Evolutionary conservation across 2,329 filamentous ascomycete species (phyloP), one percentile per base, ranked within the genome.

Genomic region (Penicillium palitans): DNA sequence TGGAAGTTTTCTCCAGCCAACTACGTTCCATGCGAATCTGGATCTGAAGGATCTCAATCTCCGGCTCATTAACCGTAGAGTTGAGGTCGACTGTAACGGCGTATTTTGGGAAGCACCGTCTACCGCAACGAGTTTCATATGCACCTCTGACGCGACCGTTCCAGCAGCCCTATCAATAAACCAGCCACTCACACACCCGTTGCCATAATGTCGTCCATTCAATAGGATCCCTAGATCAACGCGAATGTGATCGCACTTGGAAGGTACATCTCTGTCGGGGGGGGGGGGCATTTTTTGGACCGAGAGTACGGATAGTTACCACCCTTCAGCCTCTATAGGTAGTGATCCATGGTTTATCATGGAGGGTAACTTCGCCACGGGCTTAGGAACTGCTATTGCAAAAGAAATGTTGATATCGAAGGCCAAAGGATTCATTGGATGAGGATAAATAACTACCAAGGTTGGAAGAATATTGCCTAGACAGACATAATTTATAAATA

Each of bases 101-200:
- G 60, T 82, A 82, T 47, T 78, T 0, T 60, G 60, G 1, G 65
- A 66, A 13, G 79, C 80, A 5, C 79, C 79, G 6, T 75, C 66
- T 1, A 77, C 19, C 0, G 76, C 79, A 17, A 81, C 78, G 21
- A 81, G 72, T 40, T 74, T 74, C 33, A 77, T 75, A 50, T 76
- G 77, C 1, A 80, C 78, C 63, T 82, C 80, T 10, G 76, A 65
- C 1, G 79, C 78, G 10, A 82, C 80, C 41, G 73, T 75, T 27
- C 74, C 68, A 0, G 80, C 13, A 33, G 76, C 0, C 80, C 73
- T 0, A 74, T 76, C 6, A 81, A 68, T 0, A 79, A 76, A 64
- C 81, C 79, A 33, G 79, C 13, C 2, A 80, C 79, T 24, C 79
- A 80, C 29, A 78, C 80, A 46, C 79, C 79, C 79, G 79, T 81